Evolutionary conservation across 305 asterid genomes (phyloP).

Genomic region (Nicotiana rustica): DNA sequence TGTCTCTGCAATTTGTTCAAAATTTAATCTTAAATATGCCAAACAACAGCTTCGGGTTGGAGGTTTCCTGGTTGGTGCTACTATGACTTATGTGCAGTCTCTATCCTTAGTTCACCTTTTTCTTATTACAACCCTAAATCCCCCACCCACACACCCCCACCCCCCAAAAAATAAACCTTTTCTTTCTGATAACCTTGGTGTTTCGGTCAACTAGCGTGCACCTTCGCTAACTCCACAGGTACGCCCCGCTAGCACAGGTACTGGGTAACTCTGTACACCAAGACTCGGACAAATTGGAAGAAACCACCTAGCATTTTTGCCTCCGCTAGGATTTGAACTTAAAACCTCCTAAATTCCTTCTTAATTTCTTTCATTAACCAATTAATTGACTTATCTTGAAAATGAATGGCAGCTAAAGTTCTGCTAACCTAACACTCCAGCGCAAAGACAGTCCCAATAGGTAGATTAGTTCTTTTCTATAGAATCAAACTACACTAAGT

Average conservation of each 20-base stretch:
- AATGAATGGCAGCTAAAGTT: neutral
- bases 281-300: no score
- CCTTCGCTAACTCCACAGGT: no score
- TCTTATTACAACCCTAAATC: neutral
- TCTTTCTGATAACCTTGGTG: no score
- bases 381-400: neutral
- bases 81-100: neutral
- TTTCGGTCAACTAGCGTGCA: no score
- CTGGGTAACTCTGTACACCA: no score
- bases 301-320: no score
- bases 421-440: neutral
- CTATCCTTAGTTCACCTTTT: neutral
- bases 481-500: neutral
- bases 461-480: conserved; percentile 1
- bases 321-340: no score
- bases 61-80: conserved; percentile 15
- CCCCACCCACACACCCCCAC: no score
- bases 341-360: neutral
- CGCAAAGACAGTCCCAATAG: neutral
- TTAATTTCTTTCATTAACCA: neutral
- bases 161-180: no score
- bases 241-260: no score
- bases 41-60: neutral
- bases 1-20: neutral
- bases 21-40: neutral